Percentiles rank a stretch among this genome's conserved stretches.
phyloP scores from a whole-genome alignment of 202 grass and related monocot species.

The Alloteropsis angusta region DNA sequence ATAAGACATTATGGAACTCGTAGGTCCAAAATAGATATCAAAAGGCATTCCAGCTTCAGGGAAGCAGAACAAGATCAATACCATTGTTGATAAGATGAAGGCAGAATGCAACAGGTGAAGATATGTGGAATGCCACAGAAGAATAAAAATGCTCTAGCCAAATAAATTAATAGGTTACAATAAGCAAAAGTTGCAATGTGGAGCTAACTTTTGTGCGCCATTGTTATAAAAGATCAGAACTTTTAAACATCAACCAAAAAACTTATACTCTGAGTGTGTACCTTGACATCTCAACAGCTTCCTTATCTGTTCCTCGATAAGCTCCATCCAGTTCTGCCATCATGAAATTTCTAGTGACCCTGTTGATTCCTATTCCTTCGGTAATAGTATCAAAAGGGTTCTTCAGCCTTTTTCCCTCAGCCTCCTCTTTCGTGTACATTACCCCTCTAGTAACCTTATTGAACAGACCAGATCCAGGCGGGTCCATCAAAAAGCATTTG shows the following conservation, averaged over 20 bases:
- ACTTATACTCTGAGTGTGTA: not conserved
- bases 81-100: conserved; percentile 7
- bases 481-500: conserved; percentile 91
- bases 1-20: not conserved
- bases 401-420: conserved; percentile 87
- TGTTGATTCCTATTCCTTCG: conserved; percentile 99
- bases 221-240: conserved; percentile 7
- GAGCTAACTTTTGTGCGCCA: not conserved
- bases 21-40: not conserved
- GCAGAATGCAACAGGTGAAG: not conserved
- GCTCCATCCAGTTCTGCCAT: conserved; percentile 88
- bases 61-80: not conserved
- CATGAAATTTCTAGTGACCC: conserved; percentile 85
- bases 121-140: not conserved
- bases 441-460: conserved; percentile 94
- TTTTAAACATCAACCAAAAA: not conserved
- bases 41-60: not conserved
- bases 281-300: conserved; percentile 98
- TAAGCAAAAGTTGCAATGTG: not conserved
- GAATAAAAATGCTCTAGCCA: not conserved
- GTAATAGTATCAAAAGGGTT: conserved; percentile 96
- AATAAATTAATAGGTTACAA: not conserved
- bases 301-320: conserved; percentile 72
- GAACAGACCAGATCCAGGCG: conserved; percentile 83
- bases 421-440: conserved; percentile 95